phyloP scores from a whole-genome alignment of 306 rosid genomes.

The Arachis hypogaea region DNA sequence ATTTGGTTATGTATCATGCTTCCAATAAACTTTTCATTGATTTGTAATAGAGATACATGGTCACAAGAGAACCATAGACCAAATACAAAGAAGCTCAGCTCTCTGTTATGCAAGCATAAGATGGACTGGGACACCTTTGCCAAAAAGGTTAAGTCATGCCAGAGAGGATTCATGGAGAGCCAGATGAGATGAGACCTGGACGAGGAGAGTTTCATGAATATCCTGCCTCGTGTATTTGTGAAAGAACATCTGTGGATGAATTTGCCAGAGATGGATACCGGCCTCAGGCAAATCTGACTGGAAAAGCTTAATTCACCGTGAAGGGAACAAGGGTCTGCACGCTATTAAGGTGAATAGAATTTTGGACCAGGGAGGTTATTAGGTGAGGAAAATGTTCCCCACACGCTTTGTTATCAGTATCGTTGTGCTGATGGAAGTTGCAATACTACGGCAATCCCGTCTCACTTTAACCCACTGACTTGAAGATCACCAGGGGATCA shows the following conservation, averaged over 20 bases:
- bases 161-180: conserved; percentile 95
- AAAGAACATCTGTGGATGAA: conserved; percentile 55
- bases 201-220: conserved; percentile 92
- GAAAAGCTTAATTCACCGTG: conserved; percentile 33
- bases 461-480: conserved; percentile 24
- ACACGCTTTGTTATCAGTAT: not conserved
- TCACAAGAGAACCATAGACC: conserved; percentile 98
- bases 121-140: conserved; percentile 85
- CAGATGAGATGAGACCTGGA: conserved; percentile 85
- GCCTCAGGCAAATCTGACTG: conserved; percentile 30
- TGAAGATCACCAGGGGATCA: conserved; percentile 27
- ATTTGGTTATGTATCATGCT: conserved; percentile 17
- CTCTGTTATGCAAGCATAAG: conserved; percentile 61
- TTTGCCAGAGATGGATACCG: conserved; percentile 35
- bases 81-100: conserved; percentile 91
- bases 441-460: conserved; percentile 20
- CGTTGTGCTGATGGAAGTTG: conserved; percentile 3
- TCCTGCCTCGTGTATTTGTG: conserved; percentile 77
- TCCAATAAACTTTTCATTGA: conserved; percentile 23
- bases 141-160: conserved; percentile 72
- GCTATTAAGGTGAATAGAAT: not conserved
- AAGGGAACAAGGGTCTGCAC: conserved; percentile 25
- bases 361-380: conserved; percentile 8
- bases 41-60: conserved; percentile 80
- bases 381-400: not conserved